Evolutionary conservation across 495 filamentous ascomycete species (phyloP), one percentile per base, ranked within the genome.

Genomic region (Jackrogersella minutella): DNA sequence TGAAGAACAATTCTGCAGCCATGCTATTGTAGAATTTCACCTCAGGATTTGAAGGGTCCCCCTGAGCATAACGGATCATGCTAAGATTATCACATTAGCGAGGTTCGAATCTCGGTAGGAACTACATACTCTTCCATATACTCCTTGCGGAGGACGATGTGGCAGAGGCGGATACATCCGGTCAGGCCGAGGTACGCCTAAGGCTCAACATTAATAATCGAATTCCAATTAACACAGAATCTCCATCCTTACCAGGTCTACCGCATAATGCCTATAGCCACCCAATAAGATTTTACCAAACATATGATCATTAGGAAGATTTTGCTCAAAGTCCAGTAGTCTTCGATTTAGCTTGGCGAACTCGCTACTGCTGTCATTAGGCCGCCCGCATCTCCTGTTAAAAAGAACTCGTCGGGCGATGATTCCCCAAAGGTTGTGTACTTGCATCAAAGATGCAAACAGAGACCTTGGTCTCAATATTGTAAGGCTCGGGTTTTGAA

Each of bases 401-500:
- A 58, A 66, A 10, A 82, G 71, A 11, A 79, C 76, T 19, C 79
- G 73, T 5, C 82, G 71, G 0, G 78, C 81, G 14, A 84, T 77
- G 14, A 76, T 73, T 8, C 82, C 82, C 82, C 82, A 84, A 46
- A 78, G 73, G 57, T 80, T 75, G 54, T 84, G 82, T 1, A 73
- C 74, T 53, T 84, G 81, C 59, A 84, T 83, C 8, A 83, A 72
- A 0, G 80, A 76, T 6, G 82, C 82, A 62, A 84, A 83, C 2
- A 84, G 57, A 4, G 81, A 81, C 28, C 80, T 67, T 14, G 78
- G 73, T 36, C 72, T 67, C 13, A 78, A 74, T 22, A 69, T 68
- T 30, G 76, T 70, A 6, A 83, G 78, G 8, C 58, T 66, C 0
- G 82, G 79, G n/a, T 82, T 74, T 26, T 74, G 73, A 14, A 78